Evolutionary conservation across 192 early-diverging fungal species (phyloP), one percentile per base, ranked within the genome.

Genomic region (Mycoemilia scoparia): DNA sequence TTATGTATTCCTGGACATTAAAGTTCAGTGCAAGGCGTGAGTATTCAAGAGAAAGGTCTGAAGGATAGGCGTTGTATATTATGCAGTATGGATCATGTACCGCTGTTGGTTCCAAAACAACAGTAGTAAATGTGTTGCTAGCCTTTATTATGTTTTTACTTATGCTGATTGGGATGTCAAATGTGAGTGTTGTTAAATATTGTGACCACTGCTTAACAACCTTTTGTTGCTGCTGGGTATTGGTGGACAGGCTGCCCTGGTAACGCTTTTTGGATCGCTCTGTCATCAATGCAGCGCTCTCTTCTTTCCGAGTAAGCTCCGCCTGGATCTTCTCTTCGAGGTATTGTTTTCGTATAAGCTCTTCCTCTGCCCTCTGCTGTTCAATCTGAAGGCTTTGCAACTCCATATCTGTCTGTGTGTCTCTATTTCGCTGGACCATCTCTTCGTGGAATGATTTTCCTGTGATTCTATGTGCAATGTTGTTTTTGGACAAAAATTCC

Each of bases 401-500:
- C 45, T 61, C 58, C 17, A 42, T 8, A 5, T 39, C 39, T 2
- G 47, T 45, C 14, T 34, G 33, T 1, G 43, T 53, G 13, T 42
- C 58, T 14, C 25, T 27, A 15, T 54, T 41, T 10, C 57, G 51
- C 28, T 65, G 50, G 7, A 60, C 50, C 56, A 59, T 59, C 21
- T 58, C 50, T 49, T 55, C 43, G 49, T 65, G 34, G 26, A 54
- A 59, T 17, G 62, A 65, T 11, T 46, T 49, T 16, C 34, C 35
- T 12, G 54, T 45, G 0, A 58, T 64, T 22, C 64, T 60, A 29
- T 69, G 72, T 14, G 57, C 63, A 2, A 64, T 62, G 17, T 60
- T 57, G 45, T 79, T 63, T 9, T 49, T 46, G 5, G 71, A 63
- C 13, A 82, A 54, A 27, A 57, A 78, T 10, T 72, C 73, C 24